phyloP scores from a whole-genome alignment of 345 rosid species.

The Aurinia saxatilis region DNA sequence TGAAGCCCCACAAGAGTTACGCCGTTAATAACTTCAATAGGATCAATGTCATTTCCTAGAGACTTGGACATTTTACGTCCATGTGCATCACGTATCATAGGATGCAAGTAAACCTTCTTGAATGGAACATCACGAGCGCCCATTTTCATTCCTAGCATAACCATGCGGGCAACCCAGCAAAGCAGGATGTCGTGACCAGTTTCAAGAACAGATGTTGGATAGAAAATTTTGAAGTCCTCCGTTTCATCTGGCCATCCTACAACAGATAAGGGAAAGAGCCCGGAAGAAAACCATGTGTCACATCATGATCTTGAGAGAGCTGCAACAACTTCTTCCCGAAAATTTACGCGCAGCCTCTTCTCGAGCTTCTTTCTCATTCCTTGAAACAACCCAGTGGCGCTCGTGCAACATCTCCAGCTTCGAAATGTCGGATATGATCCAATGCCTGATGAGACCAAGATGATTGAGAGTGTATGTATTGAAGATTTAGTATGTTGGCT shows the following conservation, averaged over 20 bases:
- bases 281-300: conserved; percentile 87
- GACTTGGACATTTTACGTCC: conserved; percentile 89
- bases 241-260: conserved; percentile 90
- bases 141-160: conserved; percentile 56
- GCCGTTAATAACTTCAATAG: conserved; percentile 79
- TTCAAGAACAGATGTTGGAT: conserved; percentile 78
- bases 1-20: conserved; percentile 62
- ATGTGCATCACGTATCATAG: conserved; percentile 87
- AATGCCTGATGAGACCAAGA: too few relatives aligned
- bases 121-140: conserved; percentile 73
- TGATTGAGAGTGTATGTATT: too few relatives aligned
- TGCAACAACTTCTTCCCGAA: conserved; percentile 49
- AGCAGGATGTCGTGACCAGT: conserved; percentile 85
- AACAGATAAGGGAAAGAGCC: conserved; percentile 61
- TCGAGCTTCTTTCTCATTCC: conserved; percentile 52
- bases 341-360: conserved; percentile 40
- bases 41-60: conserved; percentile 75
- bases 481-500: too few relatives aligned
- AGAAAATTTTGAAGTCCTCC: conserved; percentile 55
- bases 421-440: too few relatives aligned
- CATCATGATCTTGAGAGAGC: conserved; percentile 78
- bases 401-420: too few relatives aligned
- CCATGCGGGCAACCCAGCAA: conserved; percentile 96
- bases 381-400: conserved; percentile 75
- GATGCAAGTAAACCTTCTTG: conserved; percentile 73